Conservation (phyloP, 2,329 filamentous ascomycete species). For the Emergomyces orientalis region DNA sequence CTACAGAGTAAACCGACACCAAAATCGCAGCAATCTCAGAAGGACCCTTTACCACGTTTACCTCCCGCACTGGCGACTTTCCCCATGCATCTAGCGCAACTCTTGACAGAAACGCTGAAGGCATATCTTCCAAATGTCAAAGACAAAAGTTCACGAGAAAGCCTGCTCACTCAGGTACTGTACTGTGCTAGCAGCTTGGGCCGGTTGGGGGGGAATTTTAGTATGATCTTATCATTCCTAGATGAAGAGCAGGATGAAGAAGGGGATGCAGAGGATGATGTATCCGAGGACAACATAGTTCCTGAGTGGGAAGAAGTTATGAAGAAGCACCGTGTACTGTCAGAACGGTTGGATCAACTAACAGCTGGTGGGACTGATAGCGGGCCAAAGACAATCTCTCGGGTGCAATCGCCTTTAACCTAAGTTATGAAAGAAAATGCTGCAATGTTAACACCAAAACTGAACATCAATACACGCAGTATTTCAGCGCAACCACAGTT, state of each 20-base stretch:
- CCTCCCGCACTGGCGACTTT: conserved; percentile 76
- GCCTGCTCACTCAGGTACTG: conserved; percentile 80
- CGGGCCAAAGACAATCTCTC: conserved; percentile 12
- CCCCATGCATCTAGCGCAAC: conserved; percentile 68
- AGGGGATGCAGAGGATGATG: conserved; percentile 38
- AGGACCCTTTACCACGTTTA: conserved; percentile 41
- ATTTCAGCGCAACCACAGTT: neutral
- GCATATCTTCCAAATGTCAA: conserved; percentile 71
- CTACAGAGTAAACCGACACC: conserved; percentile 20
- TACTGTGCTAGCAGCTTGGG: conserved; percentile 90
- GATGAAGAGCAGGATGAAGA: conserved; percentile 31
- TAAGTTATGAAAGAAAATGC: neutral
- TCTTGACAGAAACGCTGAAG: conserved; percentile 67
- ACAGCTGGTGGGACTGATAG: conserved; percentile 22
- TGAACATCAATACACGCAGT: neutral
- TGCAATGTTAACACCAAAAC: neutral
- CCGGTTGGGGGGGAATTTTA: conserved; percentile 83
- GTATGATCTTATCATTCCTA: conserved; percentile 66
- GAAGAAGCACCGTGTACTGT: conserved; percentile 75
- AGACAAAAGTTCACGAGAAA: conserved; percentile 73
- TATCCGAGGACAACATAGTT: conserved; percentile 35
- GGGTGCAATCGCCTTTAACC: neutral
- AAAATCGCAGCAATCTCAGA: conserved; percentile 18
- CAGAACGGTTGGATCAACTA: conserved; percentile 51
- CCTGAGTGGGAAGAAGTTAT: conserved; percentile 77